Conservation (phyloP, 1,284 basidiomycete species). For the Mycosarcoma mackinlayi region DNA sequence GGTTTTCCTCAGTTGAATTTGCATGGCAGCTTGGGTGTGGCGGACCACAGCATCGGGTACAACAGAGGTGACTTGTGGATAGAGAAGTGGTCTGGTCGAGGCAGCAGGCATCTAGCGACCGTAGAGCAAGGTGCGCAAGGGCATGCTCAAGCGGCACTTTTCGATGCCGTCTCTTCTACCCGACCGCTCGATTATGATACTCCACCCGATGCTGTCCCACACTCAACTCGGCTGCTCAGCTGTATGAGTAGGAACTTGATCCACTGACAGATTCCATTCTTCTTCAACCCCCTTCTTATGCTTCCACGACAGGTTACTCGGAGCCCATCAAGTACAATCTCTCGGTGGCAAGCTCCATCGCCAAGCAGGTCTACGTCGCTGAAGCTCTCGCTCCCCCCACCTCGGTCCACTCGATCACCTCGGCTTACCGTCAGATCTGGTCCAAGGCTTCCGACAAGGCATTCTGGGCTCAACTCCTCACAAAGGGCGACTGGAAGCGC, state of each 20-base stretch:
- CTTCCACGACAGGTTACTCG: constrained; percentile 30
- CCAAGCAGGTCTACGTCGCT: constrained; percentile 89
- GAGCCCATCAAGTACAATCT: constrained; percentile 62
- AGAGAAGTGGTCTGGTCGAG: too few relatives aligned
- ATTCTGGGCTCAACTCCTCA: constrained; percentile 78
- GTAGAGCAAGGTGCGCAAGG: too few relatives aligned
- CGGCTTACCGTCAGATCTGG: constrained; percentile 81
- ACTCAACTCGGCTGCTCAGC: too few relatives aligned
- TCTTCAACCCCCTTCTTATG: background rate
- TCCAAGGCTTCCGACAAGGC: constrained; percentile 75
- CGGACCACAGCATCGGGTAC: too few relatives aligned
- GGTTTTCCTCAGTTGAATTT: constrained; percentile 27
- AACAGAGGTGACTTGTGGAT: too few relatives aligned
- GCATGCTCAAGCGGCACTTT: too few relatives aligned
- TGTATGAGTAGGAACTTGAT: too few relatives aligned
- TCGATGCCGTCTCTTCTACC: too few relatives aligned
- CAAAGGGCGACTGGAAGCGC: constrained; percentile 81
- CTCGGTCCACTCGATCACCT: constrained; percentile 75
- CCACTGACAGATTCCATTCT: constrained; percentile 5
- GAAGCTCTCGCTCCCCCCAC: constrained; percentile 87
- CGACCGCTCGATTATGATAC: too few relatives aligned
- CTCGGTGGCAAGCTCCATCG: constrained; percentile 82
- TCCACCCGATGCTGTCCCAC: too few relatives aligned
- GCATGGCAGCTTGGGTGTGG: background rate
- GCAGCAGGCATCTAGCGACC: too few relatives aligned